Base-by-base conservation (phyloP, 192 early-diverging fungal genomes). In the Podila epicladia region DNA sequence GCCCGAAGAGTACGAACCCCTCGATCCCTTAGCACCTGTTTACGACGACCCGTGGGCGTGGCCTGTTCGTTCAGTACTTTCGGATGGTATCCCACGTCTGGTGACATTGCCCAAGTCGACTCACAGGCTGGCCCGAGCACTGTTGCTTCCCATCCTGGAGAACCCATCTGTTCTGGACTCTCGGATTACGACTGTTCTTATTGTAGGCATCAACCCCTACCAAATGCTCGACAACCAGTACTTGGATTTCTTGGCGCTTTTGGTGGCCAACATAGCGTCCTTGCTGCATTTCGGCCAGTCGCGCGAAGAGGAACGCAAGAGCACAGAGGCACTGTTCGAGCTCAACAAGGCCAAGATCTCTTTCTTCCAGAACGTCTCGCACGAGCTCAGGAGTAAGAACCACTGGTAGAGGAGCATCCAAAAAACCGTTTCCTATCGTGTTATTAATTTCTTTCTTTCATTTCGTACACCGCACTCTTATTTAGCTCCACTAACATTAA, bases 401-500 rank as follows among this genome's bases (percentile, higher is more conserved):
- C 38, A 41, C 22, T 51, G 12, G 60, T 29, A 9, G 65, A 37
- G 26, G 4, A 58, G 26, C 35, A 13, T 19, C 48, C 26, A 28
- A 9, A 29, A 29, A 0, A 20, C 3, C 41, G 32, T 20, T 68
- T 11, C 32, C 60, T 55, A 24, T 11, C 19, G 33, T 31, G 37
- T 63, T 22, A n/a, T 35, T 37, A 38, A 72, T 5, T 28, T 55
- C 37, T 53, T 38, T 29, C 63, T 50, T 11, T 58, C 49, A 12
- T 2, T 65, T 19, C 12, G 15, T 63, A 22, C 29, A 45, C 5
- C 9, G 26, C 0, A 22, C 11, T 65, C 37, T 20, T 37, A n/a
- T 4, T 19, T 60, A 84, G 83, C 87, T 2, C 89, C 89, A 1
- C 61, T 90, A 22, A 88, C 87, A 7, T 53, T 90, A 20, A 90